These are phyloP conservation scores for Gossypium schwendimanii DNA, from an alignment of 441 rosid species.

Conservation along the genomic window DNA sequence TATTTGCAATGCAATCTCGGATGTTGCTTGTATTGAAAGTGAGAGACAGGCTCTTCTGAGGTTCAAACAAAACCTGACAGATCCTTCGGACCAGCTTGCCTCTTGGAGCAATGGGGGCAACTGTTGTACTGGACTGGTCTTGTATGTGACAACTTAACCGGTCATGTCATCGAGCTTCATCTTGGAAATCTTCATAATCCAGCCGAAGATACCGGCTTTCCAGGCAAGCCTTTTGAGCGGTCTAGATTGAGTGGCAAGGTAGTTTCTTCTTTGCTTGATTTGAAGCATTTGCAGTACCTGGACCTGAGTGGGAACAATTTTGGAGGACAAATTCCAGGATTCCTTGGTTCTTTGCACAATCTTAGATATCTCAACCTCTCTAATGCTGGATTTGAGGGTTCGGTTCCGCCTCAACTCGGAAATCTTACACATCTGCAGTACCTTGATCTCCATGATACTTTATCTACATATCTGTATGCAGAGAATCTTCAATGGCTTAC, in stretches of 20 bases:
- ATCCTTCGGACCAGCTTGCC: constrained; percentile 9
- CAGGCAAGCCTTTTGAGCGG: constrained; percentile 1
- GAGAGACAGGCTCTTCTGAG: constrained; percentile 26
- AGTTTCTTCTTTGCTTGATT: constrained; percentile 8
- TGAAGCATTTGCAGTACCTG: constrained; percentile 13
- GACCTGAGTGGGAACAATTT: constrained; percentile 25
- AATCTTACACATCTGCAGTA: constrained; percentile 20
- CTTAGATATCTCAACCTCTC: constrained; percentile 23
- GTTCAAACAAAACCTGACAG: constrained; percentile 17
- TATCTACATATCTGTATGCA: not conserved
- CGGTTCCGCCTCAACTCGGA: constrained; percentile 18
- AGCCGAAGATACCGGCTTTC: not conserved
- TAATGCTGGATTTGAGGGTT: constrained; percentile 13
- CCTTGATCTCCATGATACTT: constrained; percentile 15
- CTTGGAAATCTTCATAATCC: constrained; percentile 14
- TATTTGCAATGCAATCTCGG: not conserved
- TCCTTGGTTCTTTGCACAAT: constrained; percentile 12
- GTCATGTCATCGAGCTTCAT: constrained; percentile 22
- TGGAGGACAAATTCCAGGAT: constrained; percentile 12
- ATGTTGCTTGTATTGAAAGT: constrained; percentile 5
- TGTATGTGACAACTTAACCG: constrained; percentile 17
- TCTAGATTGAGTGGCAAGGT: constrained; percentile 13
- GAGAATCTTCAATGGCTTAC: constrained; percentile 5
- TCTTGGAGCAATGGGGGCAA: constrained; percentile 5
- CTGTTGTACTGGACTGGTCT: constrained; percentile 15